Percentiles rank a stretch among this genome's conserved stretches.
Evolutionary conservation across 2,329 filamentous ascomycete species (phyloP).

Genomic region (Trichoderma koningiopsis): DNA sequence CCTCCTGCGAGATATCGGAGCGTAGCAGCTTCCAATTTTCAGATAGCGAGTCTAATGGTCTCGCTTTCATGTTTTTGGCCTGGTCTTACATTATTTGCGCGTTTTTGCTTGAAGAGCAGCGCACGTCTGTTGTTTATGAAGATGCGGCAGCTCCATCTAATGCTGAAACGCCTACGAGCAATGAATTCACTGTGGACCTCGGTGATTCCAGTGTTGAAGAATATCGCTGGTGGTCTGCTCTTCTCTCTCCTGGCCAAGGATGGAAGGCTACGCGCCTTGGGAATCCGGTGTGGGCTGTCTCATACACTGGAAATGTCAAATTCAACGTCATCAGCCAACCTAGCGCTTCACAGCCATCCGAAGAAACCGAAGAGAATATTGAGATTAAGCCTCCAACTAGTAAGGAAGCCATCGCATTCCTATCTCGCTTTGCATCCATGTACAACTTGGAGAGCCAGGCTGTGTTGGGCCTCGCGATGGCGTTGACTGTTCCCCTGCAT

Average conservation of each 20-base stretch:
- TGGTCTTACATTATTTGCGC: slow-evolving; percentile 19
- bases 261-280: slow-evolving; percentile 1
- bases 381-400: not conserved
- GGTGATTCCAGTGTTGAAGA: slow-evolving; percentile 16
- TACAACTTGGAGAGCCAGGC: slow-evolving; percentile 18
- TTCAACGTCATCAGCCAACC: not conserved
- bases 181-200: slow-evolving; percentile 6
- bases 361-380: not conserved
- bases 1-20: slow-evolving; percentile 8
- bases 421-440: slow-evolving; percentile 24
- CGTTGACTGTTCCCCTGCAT: slow-evolving; percentile 19
- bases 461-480: slow-evolving; percentile 14
- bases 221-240: slow-evolving; percentile 24
- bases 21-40: slow-evolving; percentile 1
- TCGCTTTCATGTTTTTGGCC: slow-evolving; percentile 17
- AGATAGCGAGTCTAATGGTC: slow-evolving; percentile 16
- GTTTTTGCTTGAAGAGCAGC: slow-evolving; percentile 15
- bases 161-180: not conserved
- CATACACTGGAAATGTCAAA: not conserved
- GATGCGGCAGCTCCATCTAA: not conserved
- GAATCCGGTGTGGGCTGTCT: slow-evolving; percentile 2
- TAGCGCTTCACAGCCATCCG: not conserved
- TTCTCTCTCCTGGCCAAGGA: slow-evolving; percentile 17
- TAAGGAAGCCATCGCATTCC: slow-evolving; percentile 19
- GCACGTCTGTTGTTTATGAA: not conserved